Conservation (phyloP, 352 stramenopile species). For the Phytophthora pinifolia region DNA sequence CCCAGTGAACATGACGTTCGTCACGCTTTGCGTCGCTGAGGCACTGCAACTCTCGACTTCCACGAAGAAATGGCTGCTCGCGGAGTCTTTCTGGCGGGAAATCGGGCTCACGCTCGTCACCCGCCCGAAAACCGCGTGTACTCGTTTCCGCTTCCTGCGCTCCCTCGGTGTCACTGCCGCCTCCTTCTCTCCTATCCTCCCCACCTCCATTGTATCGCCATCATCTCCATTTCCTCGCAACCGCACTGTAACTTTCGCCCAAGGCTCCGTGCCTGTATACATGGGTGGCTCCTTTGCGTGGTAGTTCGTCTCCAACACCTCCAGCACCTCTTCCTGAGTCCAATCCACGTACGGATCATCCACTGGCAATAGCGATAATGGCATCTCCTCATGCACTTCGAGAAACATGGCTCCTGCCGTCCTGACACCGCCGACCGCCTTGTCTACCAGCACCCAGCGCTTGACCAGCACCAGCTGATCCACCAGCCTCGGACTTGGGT, state of each 20-base stretch:
- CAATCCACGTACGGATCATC: constrained; percentile 7
- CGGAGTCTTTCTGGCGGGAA: constrained; percentile 37
- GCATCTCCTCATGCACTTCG: constrained; percentile 37
- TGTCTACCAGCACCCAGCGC: constrained; percentile 52
- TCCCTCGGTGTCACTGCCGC: constrained; percentile 6
- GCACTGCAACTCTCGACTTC: constrained; percentile 43
- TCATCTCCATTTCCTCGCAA: not conserved
- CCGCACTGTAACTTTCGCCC: constrained; percentile 16
- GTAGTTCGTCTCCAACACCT: constrained; percentile 36
- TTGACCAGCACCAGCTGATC: constrained; percentile 63
- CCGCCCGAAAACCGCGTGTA: constrained; percentile 47
- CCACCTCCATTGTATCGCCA: not conserved
- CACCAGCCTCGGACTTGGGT: constrained; percentile 35
- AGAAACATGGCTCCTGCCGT: constrained; percentile 30
- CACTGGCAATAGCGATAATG: constrained; percentile 5
- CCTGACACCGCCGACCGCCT: constrained; percentile 11
- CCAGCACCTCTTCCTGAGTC: constrained; percentile 22
- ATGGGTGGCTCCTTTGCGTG: constrained; percentile 44
- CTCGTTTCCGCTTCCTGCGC: constrained; percentile 33
- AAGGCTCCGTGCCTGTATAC: constrained; percentile 35
- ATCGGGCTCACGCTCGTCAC: constrained; percentile 60
- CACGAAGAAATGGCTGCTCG: constrained; percentile 60
- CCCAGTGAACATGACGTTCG: constrained; percentile 58
- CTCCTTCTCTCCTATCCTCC: not conserved
- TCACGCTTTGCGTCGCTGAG: constrained; percentile 28